Base-by-base conservation (phyloP, 2,329 filamentous ascomycete genomes). In the Tolypocladium ophioglossoides region DNA sequence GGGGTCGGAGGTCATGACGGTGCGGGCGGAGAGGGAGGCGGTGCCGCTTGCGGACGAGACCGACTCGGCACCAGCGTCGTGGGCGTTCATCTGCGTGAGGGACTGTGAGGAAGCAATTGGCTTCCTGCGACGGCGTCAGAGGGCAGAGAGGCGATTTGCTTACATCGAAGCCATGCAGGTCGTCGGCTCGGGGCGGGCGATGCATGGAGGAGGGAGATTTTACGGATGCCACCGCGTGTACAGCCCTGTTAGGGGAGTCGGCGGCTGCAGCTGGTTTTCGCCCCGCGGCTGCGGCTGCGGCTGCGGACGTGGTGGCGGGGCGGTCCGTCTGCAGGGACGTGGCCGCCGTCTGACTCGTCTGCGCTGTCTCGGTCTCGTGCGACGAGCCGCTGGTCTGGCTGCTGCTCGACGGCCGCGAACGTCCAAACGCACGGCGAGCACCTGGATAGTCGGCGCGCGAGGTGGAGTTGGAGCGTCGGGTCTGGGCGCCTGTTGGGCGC, bases 1-100 rank as follows among this genome's bases (percentile, higher is more conserved):
- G 4, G 69, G 71, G 30, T 81, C 78, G 63, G 77, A 78, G 48
- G 72, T 69, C 71, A 78, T 75, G 47, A 74, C 74, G 40, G 74
- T 75, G 57, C 72, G 71, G 50, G 68, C 67, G 55, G 73, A 74
- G 53, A 69, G 64, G n/a, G 72, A 68, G 9, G 72, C 69, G 58
- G 66, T 68, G 53, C 70, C 72, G 56, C 76, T 75, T 52, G 70
- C 69, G 57, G 76, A 75, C 52, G 75, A 78, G 55, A 75, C 60
- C 63, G 73, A 76, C 52, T 77, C 74, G 64, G 71, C 66, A 61
- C 74, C 73, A 58, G 68, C 58, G 56, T 67, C 68, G 55, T 65
- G 62, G 52, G 67, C 64, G 54, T 63, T 69, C 63, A 70, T 67
- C 58, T 69, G 66, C 55, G 64, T 66, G 59, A 61, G 56, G 58